Evolutionary conservation across 1,139 yeast genomes (phyloP).

Genomic region (Kurtzmaniella quercitrusa): DNA sequence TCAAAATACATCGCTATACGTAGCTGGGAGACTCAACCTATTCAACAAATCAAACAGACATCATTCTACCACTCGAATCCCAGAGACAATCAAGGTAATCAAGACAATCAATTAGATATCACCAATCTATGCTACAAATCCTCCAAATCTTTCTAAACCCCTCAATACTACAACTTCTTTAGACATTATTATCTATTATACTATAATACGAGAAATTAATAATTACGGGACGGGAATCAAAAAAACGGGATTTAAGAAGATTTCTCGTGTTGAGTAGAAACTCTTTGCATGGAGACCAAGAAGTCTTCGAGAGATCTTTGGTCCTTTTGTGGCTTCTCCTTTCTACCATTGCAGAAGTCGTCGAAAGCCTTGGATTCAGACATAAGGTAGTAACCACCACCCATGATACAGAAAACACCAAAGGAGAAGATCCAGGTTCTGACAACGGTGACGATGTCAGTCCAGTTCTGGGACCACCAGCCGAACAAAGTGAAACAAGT

Average conservation of each 20-base stretch:
- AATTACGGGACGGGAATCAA: conserved; percentile 26
- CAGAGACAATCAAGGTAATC: too few relatives aligned
- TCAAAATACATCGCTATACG: too few relatives aligned
- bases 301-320: conserved; percentile 88
- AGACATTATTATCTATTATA: conserved; percentile 28
- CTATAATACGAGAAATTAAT: conserved; percentile 21
- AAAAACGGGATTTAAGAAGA: conserved; percentile 31
- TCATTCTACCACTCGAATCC: too few relatives aligned
- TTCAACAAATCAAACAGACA: too few relatives aligned
- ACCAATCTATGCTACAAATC: too few relatives aligned
- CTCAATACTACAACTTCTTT: conserved; percentile 2
- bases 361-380: conserved; percentile 84
- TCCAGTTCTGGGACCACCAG: conserved; percentile 98
- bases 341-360: conserved; percentile 90
- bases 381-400: conserved; percentile 95
- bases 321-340: conserved; percentile 61
- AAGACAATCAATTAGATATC: too few relatives aligned
- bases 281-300: conserved; percentile 96
- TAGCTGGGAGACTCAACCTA: too few relatives aligned
- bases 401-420: conserved; percentile 94
- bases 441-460: conserved; percentile 90
- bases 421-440: conserved; percentile 93
- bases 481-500: conserved; percentile 92
- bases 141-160: too few relatives aligned
- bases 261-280: conserved; percentile 94